phyloP scores from a whole-genome alignment of 495 filamentous ascomycete species.

The Neurospora tetrasperma region DNA sequence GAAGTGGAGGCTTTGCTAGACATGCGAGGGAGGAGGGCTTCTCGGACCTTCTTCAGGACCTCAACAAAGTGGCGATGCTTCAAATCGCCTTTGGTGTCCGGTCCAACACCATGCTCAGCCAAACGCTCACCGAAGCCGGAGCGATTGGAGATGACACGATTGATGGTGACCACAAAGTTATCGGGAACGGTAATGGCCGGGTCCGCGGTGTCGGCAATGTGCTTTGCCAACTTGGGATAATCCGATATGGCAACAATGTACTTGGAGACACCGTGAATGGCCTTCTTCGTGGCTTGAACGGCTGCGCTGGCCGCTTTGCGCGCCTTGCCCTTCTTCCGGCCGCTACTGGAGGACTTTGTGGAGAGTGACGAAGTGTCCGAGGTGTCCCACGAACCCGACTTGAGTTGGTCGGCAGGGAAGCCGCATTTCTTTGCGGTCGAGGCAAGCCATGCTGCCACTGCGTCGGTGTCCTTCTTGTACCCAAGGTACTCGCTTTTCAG shows the following conservation, averaged over 20 bases:
- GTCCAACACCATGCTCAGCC: constrained; percentile 8
- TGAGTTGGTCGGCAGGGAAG: constrained; percentile 14
- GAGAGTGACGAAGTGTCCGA: not conserved
- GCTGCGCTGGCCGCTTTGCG: constrained; percentile 14
- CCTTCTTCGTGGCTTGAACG: not conserved
- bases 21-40: constrained; percentile 20
- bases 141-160: constrained; percentile 21
- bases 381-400: not conserved
- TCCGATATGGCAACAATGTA: constrained; percentile 31
- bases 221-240: constrained; percentile 29
- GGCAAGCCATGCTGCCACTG: constrained; percentile 41
- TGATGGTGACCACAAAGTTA: constrained; percentile 12
- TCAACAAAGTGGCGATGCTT: constrained; percentile 28
- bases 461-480: constrained; percentile 42
- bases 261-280: constrained; percentile 2
- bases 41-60: constrained; percentile 21
- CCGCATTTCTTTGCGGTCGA: constrained; percentile 32
- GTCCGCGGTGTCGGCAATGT: constrained; percentile 18
- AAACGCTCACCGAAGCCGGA: constrained; percentile 9
- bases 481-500: constrained; percentile 33
- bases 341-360: not conserved
- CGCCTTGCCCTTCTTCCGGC: constrained; percentile 26
- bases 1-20: not conserved
- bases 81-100: constrained; percentile 12
- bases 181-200: constrained; percentile 15